A percentile compares a stretch with the other conserved stretches of the same genome.
Evolutionary conservation across 306 rosid species (phyloP).

Genomic region (Canavalia gladiata): DNA sequence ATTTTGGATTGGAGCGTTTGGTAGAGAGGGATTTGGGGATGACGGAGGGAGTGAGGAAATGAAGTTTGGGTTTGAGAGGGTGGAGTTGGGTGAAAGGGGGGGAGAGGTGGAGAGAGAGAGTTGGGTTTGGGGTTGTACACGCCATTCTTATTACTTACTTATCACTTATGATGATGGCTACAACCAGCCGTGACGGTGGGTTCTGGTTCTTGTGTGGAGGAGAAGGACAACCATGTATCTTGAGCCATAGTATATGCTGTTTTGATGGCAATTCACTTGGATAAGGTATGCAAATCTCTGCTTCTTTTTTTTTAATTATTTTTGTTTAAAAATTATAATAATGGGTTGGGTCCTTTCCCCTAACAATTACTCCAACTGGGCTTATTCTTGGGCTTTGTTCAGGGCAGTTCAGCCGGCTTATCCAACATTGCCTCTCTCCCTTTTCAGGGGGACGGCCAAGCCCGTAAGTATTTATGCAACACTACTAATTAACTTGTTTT

Average conservation of each 20-base stretch:
- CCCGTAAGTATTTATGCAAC: too few relatives aligned
- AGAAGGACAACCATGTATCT: conserved; percentile 42
- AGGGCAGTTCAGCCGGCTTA: neutral
- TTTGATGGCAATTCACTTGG: conserved; percentile 48
- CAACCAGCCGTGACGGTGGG: neutral
- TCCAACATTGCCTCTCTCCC: too few relatives aligned
- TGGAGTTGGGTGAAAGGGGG: conserved; percentile 58
- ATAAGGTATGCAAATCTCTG: conserved; percentile 64
- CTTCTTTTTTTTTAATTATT: neutral
- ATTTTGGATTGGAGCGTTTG: conserved; percentile 29
- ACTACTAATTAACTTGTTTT: too few relatives aligned
- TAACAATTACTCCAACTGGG: conserved; percentile 28
- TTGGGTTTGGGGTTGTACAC: conserved; percentile 63
- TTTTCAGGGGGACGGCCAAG: too few relatives aligned
- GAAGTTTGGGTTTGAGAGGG: conserved; percentile 52
- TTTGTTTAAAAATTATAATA: neutral
- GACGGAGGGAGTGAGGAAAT: conserved; percentile 11
- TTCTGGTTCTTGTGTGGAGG: conserved; percentile 56
- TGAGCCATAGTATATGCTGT: conserved; percentile 65
- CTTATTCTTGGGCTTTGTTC: conserved; percentile 9
- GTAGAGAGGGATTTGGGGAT: conserved; percentile 41
- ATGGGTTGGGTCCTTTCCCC: neutral
- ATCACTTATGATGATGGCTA: too few relatives aligned
- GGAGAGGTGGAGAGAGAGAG: conserved; percentile 71
- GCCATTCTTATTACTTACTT: conserved; percentile 51